Base-by-base conservation (phyloP, 2,329 filamentous ascomycete species). In the Colletotrichum plurivorum region DNA sequence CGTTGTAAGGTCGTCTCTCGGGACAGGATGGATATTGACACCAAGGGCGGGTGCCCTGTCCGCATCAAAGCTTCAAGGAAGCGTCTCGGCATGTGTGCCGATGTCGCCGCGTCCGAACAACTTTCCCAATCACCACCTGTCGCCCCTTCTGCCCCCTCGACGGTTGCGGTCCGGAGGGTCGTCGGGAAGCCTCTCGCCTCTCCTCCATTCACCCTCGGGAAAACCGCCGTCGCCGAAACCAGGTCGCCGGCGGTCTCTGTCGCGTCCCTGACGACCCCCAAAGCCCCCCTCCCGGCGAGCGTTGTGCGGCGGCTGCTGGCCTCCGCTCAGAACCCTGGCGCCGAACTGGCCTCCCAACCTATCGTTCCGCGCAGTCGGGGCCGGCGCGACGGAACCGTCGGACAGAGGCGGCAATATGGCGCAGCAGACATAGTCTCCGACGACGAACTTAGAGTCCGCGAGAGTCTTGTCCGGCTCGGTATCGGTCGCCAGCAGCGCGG, bases 351-450 rank as follows among this genome's bases (percentile, higher is more conserved):
- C 81, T n/a, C 74, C 73, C 1, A 79, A 82, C n/a, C 84, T 80
- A 1, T 83, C 82, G 59, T 80, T 79, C 41, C 83, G 80, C 31
- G 85, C 84, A 22, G 83, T 83, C 13, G 86, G 84, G n/a, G 87
- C 83, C 10, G 92, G 89, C 51, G 91, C 90, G 46, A 97, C 90
- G 39, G 88, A 88, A 0, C 94, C 94, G 77, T 95, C 92, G 39
- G 88, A 83, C 27, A 93, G 82, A 1, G 94, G 93, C 49, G 93
- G 91, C 64, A 95, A 84, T 69, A 97, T 90, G 5, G 94, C 93
- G 78, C 93, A 95, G 67, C 92, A 92, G 48, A 98, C 86, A 76
- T 93, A 97, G 79, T 98, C 95, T 0, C 95, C 95, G 71, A 96
- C 92, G 12, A 97, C 92, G 75, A 97, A 97, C 22, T 92, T 88